Evolutionary conservation across 2,329 filamentous ascomycete species (phyloP), one percentile per base, ranked within the genome.

Genomic region (Phoma sp.): DNA sequence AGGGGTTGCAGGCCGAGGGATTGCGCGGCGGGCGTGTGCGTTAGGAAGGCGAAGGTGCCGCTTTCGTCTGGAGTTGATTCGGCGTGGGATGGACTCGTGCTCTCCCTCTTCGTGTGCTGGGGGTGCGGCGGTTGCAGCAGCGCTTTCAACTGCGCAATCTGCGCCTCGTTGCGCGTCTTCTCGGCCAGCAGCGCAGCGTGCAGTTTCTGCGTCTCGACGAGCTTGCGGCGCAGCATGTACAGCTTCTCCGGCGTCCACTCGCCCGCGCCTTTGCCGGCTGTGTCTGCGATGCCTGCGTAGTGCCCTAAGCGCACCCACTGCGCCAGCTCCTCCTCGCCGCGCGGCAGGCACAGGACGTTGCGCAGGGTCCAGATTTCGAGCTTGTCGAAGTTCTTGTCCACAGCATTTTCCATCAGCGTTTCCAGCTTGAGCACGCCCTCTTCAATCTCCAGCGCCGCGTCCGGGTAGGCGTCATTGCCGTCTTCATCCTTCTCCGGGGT

Each of bases 251-350:
- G 79, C 1, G 85, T 51, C 52, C 52, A 55, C 2, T 27, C 10
- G 10, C 10, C 41, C 15, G 8, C 4, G 21, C 40, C 27, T 31
- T 5, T 25, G 13, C 2, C 6, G 8, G 4, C 21, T 31, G 27
- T n/a, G 15, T 10, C 24, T 38, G n/a, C 37, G 22, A 22, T 36
- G n/a, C 10, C 91, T 74, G 92, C 86, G 78, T 99, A 97, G 80
- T 98, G 94, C 43, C 85, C 85, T 61, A 99, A 80, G 48, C 89
- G 82, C 61, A 98, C 88, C 86, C 90, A 97, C 53, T 85, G 84
- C 54, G 85, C 84, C 67, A 90, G 79, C 29, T 67, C 67, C 35
- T 67, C 72, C 40, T 71, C 69, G 41, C 94, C 90, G 25, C 88
- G 71, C 25, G 77, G 77, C 32, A 82, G 71, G 39, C 77, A 77